phyloP scores from a whole-genome alignment of 2,329 filamentous ascomycete species.

The Aspergillus ochraceus region DNA sequence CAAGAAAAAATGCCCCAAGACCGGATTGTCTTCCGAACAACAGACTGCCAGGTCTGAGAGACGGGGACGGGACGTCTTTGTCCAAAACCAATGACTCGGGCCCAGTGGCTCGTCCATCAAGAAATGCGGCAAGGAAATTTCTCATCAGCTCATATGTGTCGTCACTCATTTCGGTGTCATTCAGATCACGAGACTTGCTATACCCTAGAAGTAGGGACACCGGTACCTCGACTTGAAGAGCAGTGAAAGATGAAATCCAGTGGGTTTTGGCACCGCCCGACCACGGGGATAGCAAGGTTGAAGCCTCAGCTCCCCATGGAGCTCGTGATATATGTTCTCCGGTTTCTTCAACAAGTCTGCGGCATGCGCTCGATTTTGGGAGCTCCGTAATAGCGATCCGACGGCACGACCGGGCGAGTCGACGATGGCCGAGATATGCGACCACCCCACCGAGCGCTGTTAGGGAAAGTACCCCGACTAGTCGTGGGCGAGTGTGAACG shows the following conservation, averaged over 20 bases:
- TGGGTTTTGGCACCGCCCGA: neutral
- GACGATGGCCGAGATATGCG: neutral
- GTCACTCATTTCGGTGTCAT: neutral
- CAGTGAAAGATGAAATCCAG: neutral
- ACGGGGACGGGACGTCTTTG: neutral
- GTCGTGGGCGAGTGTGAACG: neutral
- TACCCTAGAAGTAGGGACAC: neutral
- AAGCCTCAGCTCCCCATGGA: neutral
- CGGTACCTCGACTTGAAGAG: neutral
- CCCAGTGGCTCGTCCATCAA: neutral
- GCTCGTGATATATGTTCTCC: neutral
- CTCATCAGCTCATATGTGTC: neutral
- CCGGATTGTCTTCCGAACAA: neutral
- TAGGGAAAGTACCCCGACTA: neutral
- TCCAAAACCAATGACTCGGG: neutral
- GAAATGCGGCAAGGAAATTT: neutral
- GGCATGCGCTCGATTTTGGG: neutral
- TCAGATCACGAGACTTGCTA: neutral
- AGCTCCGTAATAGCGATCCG: neutral
- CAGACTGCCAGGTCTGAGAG: neutral
- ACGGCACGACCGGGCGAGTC: neutral
- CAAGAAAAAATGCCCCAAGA: neutral
- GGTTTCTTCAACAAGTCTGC: neutral
- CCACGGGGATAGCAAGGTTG: neutral
- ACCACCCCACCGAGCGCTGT: neutral